Evolutionary conservation across 495 filamentous ascomycete genomes (phyloP), one percentile per base, ranked within the genome.

Genomic region (Aspergillus conjunctus): DNA sequence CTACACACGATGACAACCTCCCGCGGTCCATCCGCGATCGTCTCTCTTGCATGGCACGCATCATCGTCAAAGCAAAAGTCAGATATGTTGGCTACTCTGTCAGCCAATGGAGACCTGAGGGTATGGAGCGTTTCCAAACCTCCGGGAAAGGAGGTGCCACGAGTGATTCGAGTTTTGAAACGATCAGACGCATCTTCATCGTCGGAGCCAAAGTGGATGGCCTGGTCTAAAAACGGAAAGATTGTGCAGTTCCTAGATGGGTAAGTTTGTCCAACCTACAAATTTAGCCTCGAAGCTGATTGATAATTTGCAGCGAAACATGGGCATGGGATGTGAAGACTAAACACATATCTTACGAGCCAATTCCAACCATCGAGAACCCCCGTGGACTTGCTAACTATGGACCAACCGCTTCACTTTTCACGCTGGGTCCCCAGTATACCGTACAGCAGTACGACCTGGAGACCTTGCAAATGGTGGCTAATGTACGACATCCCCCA

Each of bases 91-190:
- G 93, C 93, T 26, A 89, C 91, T 6, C 94, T 97, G 74, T 93
- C 91, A 3, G 80, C 87, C 51, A 92, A 97, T 72, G 94, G 94
- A 14, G 94, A 99, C 68, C 78, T 98, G 21, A 86, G 92, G 61
- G 93, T 98, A 17, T 99, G 94, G 95, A 99, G 94, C 66, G 87
- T 99, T 53, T 86, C 94, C 15, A 98, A 98, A 71, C 85, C 87
- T 15, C 84, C 91, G 43, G 86, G 80, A 43, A 87, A 84, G 64
- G 87, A 88, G 43, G 83, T 92, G 52, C 85, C 89, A 18, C 91
- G 91, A 67, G 89, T 96, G 6, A 96, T 98, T 58, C 82, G 94
- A 51, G 86, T 95, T 5, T 74, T 99, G 51, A 96, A 92, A 75
- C 80, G 88, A 66, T 85, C 84, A 6, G 92, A 97, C 63, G 84